These are phyloP conservation scores for Tylopilus sp. DNA, from an alignment of 1,284 basidiomycete species.

Conservation along the genomic window DNA sequence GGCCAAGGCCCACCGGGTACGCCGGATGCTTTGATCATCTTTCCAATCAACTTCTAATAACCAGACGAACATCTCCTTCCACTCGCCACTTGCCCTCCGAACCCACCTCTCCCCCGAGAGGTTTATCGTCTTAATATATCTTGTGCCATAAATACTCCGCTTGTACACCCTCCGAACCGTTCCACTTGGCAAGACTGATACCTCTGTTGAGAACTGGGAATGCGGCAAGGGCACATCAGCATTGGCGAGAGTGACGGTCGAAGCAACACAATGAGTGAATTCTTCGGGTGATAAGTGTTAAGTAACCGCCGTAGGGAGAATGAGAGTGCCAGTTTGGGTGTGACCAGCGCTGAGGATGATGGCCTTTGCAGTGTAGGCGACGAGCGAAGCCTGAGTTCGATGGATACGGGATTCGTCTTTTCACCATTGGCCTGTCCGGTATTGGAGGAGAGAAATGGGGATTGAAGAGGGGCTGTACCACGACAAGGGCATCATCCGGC, in stretches of 20 bases:
- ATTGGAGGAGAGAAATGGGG: not conserved
- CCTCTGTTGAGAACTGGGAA: conserved; percentile 63
- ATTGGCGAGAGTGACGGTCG: conserved; percentile 64
- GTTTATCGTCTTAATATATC: conserved; percentile 61
- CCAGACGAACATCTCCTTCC: conserved; percentile 24
- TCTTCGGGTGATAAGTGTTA: conserved; percentile 51
- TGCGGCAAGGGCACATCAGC: conserved; percentile 62
- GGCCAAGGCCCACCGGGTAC: no score
- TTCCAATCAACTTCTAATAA: conserved; percentile 28
- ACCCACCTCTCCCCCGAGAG: conserved; percentile 55
- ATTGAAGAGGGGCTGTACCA: conserved; percentile 26
- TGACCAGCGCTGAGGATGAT: conserved; percentile 69
- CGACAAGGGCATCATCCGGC: conserved; percentile 68
- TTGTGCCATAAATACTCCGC: conserved; percentile 53
- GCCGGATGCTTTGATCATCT: conserved; percentile 31
- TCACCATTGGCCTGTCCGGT: conserved; percentile 54
- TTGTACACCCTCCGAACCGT: conserved; percentile 61
- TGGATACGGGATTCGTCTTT: conserved; percentile 67
- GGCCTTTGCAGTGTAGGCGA: conserved; percentile 57
- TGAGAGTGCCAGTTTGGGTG: conserved; percentile 64
- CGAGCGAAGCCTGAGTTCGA: conserved; percentile 56
- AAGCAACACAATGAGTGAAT: conserved; percentile 55
- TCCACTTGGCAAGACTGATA: conserved; percentile 57
- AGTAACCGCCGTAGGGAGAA: conserved; percentile 63
- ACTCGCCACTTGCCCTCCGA: conserved; percentile 46